Conservation (phyloP, 129 eudicot genomes). For the Centaurea solstitialis region DNA sequence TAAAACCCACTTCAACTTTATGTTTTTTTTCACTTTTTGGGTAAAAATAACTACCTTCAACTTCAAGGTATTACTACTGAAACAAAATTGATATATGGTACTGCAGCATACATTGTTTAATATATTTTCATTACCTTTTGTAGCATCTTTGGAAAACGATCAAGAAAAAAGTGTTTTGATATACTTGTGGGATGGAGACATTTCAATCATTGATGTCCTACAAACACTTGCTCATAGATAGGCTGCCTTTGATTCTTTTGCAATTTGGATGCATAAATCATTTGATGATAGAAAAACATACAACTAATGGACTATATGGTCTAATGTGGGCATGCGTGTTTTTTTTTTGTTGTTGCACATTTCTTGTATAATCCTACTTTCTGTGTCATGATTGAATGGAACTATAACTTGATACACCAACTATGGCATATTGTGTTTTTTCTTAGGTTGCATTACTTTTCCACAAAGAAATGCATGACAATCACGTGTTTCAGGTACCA, state of each 20-base stretch:
- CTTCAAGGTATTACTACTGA: not conserved
- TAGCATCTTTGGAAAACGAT: not conserved
- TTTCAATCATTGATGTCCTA: not conserved
- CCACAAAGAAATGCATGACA: not conserved
- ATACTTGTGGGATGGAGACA: not conserved
- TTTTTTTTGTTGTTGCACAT: not conserved
- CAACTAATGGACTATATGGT: not conserved
- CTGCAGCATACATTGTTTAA: not conserved
- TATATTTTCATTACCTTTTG: not conserved
- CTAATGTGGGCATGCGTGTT: too few relatives aligned
- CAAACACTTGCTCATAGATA: not conserved
- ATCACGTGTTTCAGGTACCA: slow-evolving; percentile 51
- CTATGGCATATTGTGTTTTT: not conserved
- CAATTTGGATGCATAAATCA: not conserved
- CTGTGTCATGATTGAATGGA: not conserved
- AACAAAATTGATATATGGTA: not conserved
- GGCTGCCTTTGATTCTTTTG: not conserved
- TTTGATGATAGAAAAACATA: not conserved
- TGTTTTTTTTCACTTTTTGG: not conserved
- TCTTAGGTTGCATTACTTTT: not conserved
- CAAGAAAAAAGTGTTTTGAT: not conserved
- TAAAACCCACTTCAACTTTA: not conserved
- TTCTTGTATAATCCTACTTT: not conserved
- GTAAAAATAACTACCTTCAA: not conserved
- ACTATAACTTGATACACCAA: not conserved